A percentile compares a stretch with the other conserved stretches of the same genome.
Evolutionary conservation across 176 grass and related monocot species (phyloP).

Genomic region (Phyllostachys edulis): DNA sequence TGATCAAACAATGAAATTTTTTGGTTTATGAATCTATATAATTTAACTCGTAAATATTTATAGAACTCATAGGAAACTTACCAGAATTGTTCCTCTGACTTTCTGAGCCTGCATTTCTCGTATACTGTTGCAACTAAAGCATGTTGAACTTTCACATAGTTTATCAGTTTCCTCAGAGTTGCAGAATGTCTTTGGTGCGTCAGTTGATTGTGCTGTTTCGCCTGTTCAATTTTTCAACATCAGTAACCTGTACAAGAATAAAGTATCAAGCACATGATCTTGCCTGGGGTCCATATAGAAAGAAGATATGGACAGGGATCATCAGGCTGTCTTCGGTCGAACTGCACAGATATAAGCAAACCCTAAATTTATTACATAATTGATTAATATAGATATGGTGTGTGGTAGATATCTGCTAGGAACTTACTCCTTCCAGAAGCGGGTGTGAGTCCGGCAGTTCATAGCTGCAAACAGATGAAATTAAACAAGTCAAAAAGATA

Average conservation of each 20-base stretch:
- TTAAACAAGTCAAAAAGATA: constrained; percentile 22
- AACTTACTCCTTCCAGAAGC: constrained; percentile 70
- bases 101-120: constrained; percentile 64
- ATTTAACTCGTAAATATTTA: constrained; percentile 15
- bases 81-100: constrained; percentile 85
- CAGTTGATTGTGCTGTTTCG: constrained; percentile 81
- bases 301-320: constrained; percentile 84
- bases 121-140: constrained; percentile 69
- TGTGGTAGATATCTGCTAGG: neutral
- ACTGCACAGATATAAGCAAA: constrained; percentile 46
- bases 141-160: constrained; percentile 61
- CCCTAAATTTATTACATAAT: constrained; percentile 25
- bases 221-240: constrained; percentile 41
- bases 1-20: constrained; percentile 35
- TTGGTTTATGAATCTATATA: constrained; percentile 28
- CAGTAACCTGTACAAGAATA: constrained; percentile 4
- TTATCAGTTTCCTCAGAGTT: constrained; percentile 53
- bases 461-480: constrained; percentile 64
- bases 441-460: constrained; percentile 74
- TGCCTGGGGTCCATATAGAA: constrained; percentile 86
- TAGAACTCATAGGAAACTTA: constrained; percentile 18
- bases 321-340: constrained; percentile 67
- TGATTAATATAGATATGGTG: neutral
- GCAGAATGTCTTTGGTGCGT: constrained; percentile 71
- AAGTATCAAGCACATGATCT: constrained; percentile 35